These are phyloP conservation scores for Phylloporus arenicola DNA, from an alignment of 768 basidiomycete species.

Conservation along the genomic window DNA sequence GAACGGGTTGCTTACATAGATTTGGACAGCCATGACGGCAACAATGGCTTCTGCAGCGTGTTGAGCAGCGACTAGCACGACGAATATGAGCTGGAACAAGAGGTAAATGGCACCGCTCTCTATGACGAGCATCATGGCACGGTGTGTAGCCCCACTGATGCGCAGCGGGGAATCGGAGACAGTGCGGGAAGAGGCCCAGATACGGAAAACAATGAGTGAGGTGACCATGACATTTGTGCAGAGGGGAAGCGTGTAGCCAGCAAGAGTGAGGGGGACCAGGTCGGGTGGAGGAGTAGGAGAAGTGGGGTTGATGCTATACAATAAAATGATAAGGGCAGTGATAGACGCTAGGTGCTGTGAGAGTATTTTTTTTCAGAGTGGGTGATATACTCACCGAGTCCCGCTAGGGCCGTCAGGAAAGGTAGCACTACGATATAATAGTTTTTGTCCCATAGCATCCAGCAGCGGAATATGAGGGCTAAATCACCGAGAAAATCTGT, in stretches of 20 bases:
- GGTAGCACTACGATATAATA: constrained; percentile 33
- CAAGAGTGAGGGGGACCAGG: constrained; percentile 33
- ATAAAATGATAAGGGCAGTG: constrained; percentile 24
- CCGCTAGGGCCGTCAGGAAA: constrained; percentile 28
- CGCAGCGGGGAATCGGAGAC: constrained; percentile 7
- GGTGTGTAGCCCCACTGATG: constrained; percentile 15
- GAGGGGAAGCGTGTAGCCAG: constrained; percentile 36
- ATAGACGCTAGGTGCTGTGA: constrained; percentile 26
- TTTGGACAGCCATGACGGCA: constrained; percentile 35
- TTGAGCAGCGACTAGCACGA: constrained; percentile 32
- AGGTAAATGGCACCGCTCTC: constrained; percentile 40
- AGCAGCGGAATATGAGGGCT: constrained; percentile 39
- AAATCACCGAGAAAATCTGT: constrained; percentile 34
- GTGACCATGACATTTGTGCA: constrained; percentile 40
- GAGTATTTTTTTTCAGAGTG: background rate
- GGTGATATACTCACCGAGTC: constrained; percentile 28
- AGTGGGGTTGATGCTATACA: constrained; percentile 25
- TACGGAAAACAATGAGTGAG: constrained; percentile 35
- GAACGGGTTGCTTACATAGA: constrained; percentile 31
- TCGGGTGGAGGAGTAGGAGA: constrained; percentile 32
- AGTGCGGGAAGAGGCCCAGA: constrained; percentile 28
- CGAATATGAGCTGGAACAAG: constrained; percentile 37
- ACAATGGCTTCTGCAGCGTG: constrained; percentile 34
- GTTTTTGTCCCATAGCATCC: constrained; percentile 35
- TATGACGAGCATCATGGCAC: constrained; percentile 33